Base-by-base conservation (phyloP, 2,329 filamentous ascomycete genomes). In the Hymenoscyphus infarciens region DNA sequence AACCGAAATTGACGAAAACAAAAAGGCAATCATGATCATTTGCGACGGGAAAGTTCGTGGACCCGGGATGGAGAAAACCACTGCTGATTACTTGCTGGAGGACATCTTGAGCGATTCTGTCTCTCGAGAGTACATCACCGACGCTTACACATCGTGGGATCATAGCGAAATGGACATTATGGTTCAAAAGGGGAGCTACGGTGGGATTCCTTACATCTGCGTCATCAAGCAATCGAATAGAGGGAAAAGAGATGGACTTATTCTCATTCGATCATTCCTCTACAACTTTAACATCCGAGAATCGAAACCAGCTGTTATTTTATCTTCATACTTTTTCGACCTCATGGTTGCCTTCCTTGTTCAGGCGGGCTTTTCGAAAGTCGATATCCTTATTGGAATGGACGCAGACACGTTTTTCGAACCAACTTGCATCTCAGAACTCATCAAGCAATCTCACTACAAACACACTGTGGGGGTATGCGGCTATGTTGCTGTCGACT, bases 151-250 rank as follows among this genome's bases (percentile, higher is more conserved):
- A 19, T 79, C 79, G 0, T 77, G 79, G 57, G 79, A 81, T 35
- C 78, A 78, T 0, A 71, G 78, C 25, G 77, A 77, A 45, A 81
- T 81, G 79, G 78, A 79, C 5, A 75, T 80, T 58, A 77, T 76
- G 61, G 74, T 79, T 5, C 75, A 78, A 25, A 77, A 73, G 0
- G 80, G 80, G 0, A 73, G 69, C 38, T 82, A 81, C 71, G 78
- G 77, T 66, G 79, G 77, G 1, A 66, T 81, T 0, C 79, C 80
- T 0, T 82, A 78, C 61, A 72, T 81, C 33, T 78, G 80, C 61
- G 77, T 82, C 42, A 77, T 80, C 56, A 82, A 82, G 68, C 73
- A 77, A 15, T 77, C 80, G 68, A 82, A 81, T 68, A 78, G 80
- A 65, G 80, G 79, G 39, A 82, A 82, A 69, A 75, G 79, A 1